Conservation (phyloP, 306 rosid species). For the Lathyrus aphaca region DNA sequence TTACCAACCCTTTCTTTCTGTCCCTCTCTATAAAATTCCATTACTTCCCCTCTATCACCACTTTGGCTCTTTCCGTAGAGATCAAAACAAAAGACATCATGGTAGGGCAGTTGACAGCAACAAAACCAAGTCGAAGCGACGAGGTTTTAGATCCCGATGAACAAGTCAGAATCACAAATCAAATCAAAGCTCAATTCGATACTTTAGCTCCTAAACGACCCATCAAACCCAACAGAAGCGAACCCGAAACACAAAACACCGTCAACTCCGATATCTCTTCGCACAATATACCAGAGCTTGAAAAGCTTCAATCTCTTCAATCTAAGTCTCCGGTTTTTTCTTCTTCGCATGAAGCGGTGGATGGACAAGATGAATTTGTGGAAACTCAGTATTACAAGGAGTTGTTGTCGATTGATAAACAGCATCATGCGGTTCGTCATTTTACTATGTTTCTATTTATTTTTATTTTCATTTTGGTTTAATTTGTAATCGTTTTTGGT, state of each 20-base stretch:
- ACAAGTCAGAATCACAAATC: conserved; percentile 56
- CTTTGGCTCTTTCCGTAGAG: not conserved
- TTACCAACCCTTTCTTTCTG: not conserved
- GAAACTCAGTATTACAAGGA: conserved; percentile 69
- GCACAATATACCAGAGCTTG: conserved; percentile 56
- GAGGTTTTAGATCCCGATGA: conserved; percentile 56
- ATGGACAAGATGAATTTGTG: conserved; percentile 60
- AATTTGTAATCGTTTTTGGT: not conserved
- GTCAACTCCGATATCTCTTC: conserved; percentile 13
- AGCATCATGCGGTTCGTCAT: conserved; percentile 62
- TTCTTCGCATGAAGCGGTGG: conserved; percentile 33
- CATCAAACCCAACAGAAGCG: conserved; percentile 74
- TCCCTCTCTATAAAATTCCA: not conserved
- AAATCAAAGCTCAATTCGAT: conserved; percentile 68
- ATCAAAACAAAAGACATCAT: conserved; percentile 17
- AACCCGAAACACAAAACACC: conserved; percentile 47
- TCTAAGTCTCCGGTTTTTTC: conserved; percentile 39
- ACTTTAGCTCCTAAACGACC: conserved; percentile 63
- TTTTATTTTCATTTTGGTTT: not conserved
- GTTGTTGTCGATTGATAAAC: conserved; percentile 60
- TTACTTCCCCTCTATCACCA: not conserved
- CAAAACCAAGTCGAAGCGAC: conserved; percentile 81
- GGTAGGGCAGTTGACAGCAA: conserved; percentile 50
- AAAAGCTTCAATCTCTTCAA: conserved; percentile 62
- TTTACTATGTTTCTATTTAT: not conserved